Evolutionary conservation across 345 rosid genomes (phyloP), one percentile per base, ranked within the genome.

Genomic region (Angophora floribunda): DNA sequence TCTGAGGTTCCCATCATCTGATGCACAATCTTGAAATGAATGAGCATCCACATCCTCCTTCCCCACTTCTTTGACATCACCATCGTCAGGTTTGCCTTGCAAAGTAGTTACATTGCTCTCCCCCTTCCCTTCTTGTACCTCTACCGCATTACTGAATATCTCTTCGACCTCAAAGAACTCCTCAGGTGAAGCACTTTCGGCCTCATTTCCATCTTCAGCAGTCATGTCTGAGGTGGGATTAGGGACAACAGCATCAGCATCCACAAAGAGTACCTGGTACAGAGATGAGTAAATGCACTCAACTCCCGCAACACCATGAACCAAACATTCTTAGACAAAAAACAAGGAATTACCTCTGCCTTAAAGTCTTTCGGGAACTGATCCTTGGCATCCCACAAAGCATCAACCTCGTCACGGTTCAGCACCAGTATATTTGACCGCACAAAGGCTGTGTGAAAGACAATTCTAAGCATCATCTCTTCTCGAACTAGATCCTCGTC

Each of bases 131-230:
- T 96, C 98, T 49, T 91, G 95, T 16, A 91, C 94, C 52, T 97
- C 98, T 21, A 93, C 91, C 45, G 91, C 93, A 91, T 91, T 96
- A 93, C 95, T 94, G 91, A 98, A 98, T 61, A 98, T 95, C 93
- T 98, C 99, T 93, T 98, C 99, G 84, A 95, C 99, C 95, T 98
- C 99, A 90, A 93, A 98, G 93, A 97, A 97, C 85, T 98, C 99
- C 89, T 98, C 99, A 30, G 99, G 98, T 79, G 99, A 94, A 92
- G 95, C 91, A 89, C 90, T 88, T 80, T 94, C 99, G 4, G 89
- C 65, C 84, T 97, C 99, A 75, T 88, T 93, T 67, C 91, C 95
- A 89, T 96, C 98, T 86, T 96, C 99, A 85, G 88, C 79, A n/a
- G 92, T 67, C 51, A 55, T 24, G 51, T 91, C 91, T 91, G 94